Evolutionary conservation across 129 eudicot species (phyloP), one percentile per base, ranked within the genome.

Genomic region (Flaveria sonorensis): DNA sequence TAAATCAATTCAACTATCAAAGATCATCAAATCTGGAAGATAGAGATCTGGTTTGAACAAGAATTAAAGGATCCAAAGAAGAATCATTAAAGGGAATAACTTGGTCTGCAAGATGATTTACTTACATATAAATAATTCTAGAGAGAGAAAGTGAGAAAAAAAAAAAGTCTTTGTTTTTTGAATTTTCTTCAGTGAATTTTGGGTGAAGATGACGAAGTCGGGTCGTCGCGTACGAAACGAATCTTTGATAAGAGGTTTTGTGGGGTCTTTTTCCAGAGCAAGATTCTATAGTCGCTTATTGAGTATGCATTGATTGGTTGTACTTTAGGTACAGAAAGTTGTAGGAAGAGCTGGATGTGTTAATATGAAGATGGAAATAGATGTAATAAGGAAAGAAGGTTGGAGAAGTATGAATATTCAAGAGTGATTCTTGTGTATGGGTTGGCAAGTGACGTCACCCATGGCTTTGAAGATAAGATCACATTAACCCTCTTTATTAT

Each of bases 151-250:
- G 43, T 13, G 3, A 45, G 2, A 72, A 55, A 36, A 30, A 61
- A 47, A 62, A 14, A 47, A 28, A 11, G 51, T 70, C 45, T 72
- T 20, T 13, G n/a, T 55, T 66, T 77, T 48, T n/a, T n/a, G 28
- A 39, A 20, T 36, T 36, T 36, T 36, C 40, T 51, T 69, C 15
- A 13, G 86, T 55, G 81, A 67, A 68, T 74, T 73, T 12, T 50
- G 15, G 65, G 79, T 75, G 79, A 73, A 55, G 73, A 71, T 69
- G 81, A 75, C 93, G 84, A 77, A 83, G 90, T 88, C 97, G 88
- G 82, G 94, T 70, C 92, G 97, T 91, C 97, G 97, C 97, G 79
- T 83, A 88, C 85, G 73, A 77, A 85, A 82, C 86, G 89, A 86
- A 88, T 86, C 83, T 86, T 77, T 74, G 74, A 28, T 59, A 6